phyloP scores from a whole-genome alignment of 306 rosid genomes.

The Rubus parviflorus region DNA sequence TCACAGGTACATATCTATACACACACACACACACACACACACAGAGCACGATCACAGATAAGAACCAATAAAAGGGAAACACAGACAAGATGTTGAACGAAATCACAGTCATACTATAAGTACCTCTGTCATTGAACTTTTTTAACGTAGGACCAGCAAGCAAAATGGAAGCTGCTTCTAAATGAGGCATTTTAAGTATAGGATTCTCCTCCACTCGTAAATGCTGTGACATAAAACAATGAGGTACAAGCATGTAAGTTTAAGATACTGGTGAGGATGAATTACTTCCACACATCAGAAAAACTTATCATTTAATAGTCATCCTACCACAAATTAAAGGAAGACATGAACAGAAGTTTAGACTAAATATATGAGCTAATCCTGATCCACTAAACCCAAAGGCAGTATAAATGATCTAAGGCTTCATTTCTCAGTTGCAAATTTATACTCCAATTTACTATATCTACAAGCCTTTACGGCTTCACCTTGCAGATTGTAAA shows the following conservation, averaged over 20 bases:
- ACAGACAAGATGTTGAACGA: conserved; percentile 12
- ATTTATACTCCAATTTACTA: background rate
- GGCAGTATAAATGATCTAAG: background rate
- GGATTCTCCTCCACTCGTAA: conserved; percentile 98
- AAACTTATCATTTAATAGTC: background rate
- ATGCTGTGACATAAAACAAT: conserved; percentile 60
- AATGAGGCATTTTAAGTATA: conserved; percentile 83
- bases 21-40: background rate
- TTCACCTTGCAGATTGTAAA: background rate
- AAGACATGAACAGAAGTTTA: background rate
- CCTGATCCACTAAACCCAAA: background rate
- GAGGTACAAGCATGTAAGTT: conserved; percentile 9
- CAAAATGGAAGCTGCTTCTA: conserved; percentile 95
- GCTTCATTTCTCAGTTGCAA: background rate
- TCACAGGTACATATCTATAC: background rate
- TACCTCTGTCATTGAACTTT: conserved; percentile 97
- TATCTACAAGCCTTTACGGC: background rate
- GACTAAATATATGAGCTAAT: background rate
- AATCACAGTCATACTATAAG: conserved; percentile 12
- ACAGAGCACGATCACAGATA: background rate
- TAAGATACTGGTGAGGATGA: background rate
- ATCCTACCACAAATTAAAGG: background rate
- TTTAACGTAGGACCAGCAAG: conserved; percentile 93
- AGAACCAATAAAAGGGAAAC: background rate
- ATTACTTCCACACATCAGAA: background rate